phyloP scores from a whole-genome alignment of 164 flowering plant species.

The Euptelea pleiosperma region DNA sequence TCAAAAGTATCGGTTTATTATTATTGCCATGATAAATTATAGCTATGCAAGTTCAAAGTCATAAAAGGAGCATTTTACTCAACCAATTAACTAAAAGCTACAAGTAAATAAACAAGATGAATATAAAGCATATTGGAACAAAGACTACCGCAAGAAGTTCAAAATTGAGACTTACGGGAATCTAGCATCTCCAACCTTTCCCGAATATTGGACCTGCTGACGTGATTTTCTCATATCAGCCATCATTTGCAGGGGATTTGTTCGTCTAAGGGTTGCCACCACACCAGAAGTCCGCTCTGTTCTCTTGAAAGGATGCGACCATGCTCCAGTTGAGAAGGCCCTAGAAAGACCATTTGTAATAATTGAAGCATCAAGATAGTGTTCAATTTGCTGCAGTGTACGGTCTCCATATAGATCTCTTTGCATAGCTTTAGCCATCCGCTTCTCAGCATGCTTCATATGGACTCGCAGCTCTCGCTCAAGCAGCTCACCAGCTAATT shows the following conservation, averaged over 20 bases:
- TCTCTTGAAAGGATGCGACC: constrained; percentile 71
- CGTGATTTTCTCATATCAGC: constrained; percentile 81
- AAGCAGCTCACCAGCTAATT: constrained; percentile 73
- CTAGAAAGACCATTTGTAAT: constrained; percentile 84
- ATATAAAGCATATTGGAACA: neutral
- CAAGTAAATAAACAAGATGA: neutral
- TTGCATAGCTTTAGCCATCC: constrained; percentile 77
- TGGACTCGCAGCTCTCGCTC: constrained; percentile 76
- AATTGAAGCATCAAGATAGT: constrained; percentile 66
- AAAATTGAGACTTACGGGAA: constrained; percentile 70
- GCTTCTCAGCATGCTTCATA: constrained; percentile 64
- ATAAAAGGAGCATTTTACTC: neutral
- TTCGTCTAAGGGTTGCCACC: constrained; percentile 71
- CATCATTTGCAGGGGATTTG: constrained; percentile 75
- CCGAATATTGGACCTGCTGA: constrained; percentile 76
- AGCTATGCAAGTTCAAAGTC: neutral
- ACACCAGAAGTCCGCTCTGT: constrained; percentile 71
- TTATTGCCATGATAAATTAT: too few relatives aligned
- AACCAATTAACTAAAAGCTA: neutral
- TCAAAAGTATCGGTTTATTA: too few relatives aligned
- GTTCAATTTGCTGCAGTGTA: constrained; percentile 54
- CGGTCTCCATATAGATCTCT: constrained; percentile 76
- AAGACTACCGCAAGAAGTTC: neutral
- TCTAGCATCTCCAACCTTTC: constrained; percentile 93
- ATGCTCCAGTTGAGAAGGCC: constrained; percentile 92